Base-by-base conservation (phyloP, 164 flowering plant species). In the Kingdonia uniflora region DNA sequence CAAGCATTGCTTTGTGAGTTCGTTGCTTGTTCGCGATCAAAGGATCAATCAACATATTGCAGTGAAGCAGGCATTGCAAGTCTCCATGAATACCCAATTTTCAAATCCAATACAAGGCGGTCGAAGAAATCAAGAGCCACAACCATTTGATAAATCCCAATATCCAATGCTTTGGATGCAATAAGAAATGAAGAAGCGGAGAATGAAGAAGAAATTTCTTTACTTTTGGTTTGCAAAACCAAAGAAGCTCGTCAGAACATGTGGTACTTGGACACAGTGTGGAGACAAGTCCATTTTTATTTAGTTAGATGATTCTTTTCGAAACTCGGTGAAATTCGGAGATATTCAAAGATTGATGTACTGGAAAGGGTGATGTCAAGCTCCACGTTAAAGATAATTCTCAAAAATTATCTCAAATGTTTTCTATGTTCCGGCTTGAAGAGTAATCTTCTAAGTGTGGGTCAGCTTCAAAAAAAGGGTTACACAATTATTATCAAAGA, bases 181-280 rank as follows among this genome's bases (percentile, higher is more conserved):
- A n/a, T n/a, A n/a, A n/a, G n/a, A n/a, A n/a, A n/a, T 29, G 26
- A 11, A 8, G 24, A 44, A 33, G 19, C n/a, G n/a, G n/a, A n/a
- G n/a, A n/a, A n/a, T n/a, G 29, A 54, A 21, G 45, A 39, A 7
- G 46, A 54, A 1, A 19, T 39, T 21, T 11, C 19, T 38, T 19
- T 53, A 14, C 24, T 53, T 17, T 39, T 53, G 35, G 56, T 21
- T 14, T 38, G 29, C 8, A 5, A 44, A 1, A 14, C 7, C 38
- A 33, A 56, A 5, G 42, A 25, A 17, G 16, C 10, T 33, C 2
- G 19, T 13, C 12, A 5, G 40, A 19, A 50, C 17, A 24, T 41
- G 7, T 58, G 62, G 62, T 50, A 58, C 35, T 10, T 56, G 13
- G 59, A 53, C 16, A 40, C 22, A 35, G 49, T 57, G 61, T 37